Conservation (phyloP, 371 early-diverging fungal genomes). For the Umbelopsis sp. region DNA sequence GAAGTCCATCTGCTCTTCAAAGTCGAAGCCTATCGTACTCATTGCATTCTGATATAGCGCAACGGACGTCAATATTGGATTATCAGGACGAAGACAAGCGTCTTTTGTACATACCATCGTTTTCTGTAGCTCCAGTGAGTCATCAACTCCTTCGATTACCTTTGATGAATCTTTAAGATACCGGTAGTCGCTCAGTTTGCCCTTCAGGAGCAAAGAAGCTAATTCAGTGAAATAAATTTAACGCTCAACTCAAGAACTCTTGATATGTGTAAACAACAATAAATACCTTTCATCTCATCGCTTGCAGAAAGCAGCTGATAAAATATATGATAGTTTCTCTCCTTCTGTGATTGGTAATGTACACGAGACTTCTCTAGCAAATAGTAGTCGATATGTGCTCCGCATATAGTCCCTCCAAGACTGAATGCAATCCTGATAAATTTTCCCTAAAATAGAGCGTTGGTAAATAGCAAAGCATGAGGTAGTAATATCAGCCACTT, state of each 20-base stretch:
- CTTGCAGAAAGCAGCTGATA: slow-evolving; percentile 96
- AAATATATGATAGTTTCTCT: slow-evolving; percentile 99
- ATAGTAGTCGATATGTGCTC: slow-evolving; percentile 98
- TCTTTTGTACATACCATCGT: slow-evolving; percentile 56
- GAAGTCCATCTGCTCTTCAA: slow-evolving; percentile 77
- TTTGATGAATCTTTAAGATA: slow-evolving; percentile 82
- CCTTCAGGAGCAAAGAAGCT: slow-evolving; percentile 62
- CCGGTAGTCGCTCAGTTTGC: slow-evolving; percentile 74
- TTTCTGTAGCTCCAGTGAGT: slow-evolving; percentile 78
- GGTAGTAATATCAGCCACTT: slow-evolving; percentile 43
- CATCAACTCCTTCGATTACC: slow-evolving; percentile 95
- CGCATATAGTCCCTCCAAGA: slow-evolving; percentile 85
- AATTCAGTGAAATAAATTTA: no score
- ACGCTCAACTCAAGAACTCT: no score
- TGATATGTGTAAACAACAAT: neutral
- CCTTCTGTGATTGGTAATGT: slow-evolving; percentile 86
- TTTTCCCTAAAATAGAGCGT: slow-evolving; percentile 78
- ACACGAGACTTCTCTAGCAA: slow-evolving; percentile 98
- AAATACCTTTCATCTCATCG: slow-evolving; percentile 55
- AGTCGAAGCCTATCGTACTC: slow-evolving; percentile 80
- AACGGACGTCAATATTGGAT: neutral
- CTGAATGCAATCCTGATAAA: slow-evolving; percentile 99
- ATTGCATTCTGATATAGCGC: slow-evolving; percentile 67
- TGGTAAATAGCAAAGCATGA: neutral
- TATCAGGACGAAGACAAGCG: neutral